Base-by-base conservation (phyloP, 139 green algal species). In the Auxenochlorella pyrenoidosa region DNA sequence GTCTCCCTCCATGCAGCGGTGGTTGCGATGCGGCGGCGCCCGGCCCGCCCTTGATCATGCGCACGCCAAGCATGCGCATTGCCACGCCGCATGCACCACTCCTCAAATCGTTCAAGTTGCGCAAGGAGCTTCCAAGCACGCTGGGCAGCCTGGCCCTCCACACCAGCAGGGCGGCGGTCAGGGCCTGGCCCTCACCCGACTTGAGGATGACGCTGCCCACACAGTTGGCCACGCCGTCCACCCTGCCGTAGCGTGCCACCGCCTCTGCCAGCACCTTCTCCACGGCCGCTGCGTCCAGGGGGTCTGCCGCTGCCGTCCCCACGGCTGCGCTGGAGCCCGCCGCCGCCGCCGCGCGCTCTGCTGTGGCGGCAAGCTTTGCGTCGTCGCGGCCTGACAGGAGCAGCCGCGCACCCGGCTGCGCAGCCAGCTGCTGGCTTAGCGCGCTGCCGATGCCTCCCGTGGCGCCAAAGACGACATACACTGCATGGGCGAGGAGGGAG, bases 221-320 rank as follows among this genome's bases (percentile, higher is more conserved):
- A 66, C 95, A 97, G 90, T 97, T 97, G n/a, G 91, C 92, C 5
- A 98, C 94, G 43, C 93, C 95, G 78, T 93, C 87, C 15, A 98
- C 38, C 5, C 75, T 65, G 3, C 94, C 95, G 44, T 93, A 85
- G 40, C 43, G 43, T 12, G 92, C 84, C 0, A 90, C 80, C 1
- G 88, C 88, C 13, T 83, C 40, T 15, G 22, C 38, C 26, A 96
- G 87, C 3, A 91, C 90, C 2, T 79, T 70, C 34, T 96, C 92
- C 15, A 95, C 94, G 44, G 80, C 80, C 32, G 40, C 40, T 59
- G 43, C 13, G 63, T 81, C 59, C 21, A 87, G 24, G 19, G 83
- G 75, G 36, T 91, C 88, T 12, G 84, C 88, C 15, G 84, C 40
- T 0, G 65, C 63, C 8, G 66, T 43, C 5, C 51, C 38, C 34